A percentile compares a stretch with the other conserved stretches of the same genome.
phyloP scores from a whole-genome alignment of 1,284 basidiomycete species.

The Ganoderma multipileum region DNA sequence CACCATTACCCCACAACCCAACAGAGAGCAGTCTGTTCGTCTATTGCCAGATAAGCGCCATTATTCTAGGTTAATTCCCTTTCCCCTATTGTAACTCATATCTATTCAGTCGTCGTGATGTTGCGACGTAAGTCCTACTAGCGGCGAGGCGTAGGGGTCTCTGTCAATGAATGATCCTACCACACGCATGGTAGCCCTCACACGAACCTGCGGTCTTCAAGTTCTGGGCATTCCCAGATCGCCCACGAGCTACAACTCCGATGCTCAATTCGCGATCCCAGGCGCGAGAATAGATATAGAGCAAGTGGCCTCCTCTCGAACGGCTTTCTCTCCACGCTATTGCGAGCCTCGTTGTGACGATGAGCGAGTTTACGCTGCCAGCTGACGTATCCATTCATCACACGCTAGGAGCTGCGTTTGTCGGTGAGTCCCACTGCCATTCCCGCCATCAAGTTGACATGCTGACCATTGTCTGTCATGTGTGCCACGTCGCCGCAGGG shows the following conservation, averaged over 20 bases:
- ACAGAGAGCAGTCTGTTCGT: background rate
- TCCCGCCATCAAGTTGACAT: background rate
- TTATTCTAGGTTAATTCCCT: background rate
- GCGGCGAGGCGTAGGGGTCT: background rate
- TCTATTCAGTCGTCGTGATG: background rate
- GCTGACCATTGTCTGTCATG: background rate
- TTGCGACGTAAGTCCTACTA: background rate
- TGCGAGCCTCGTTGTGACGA: background rate
- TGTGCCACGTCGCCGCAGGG: slow-evolving; percentile 6
- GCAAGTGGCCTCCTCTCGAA: background rate
- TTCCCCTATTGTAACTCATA: background rate
- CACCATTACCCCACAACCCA: background rate
- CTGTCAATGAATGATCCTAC: background rate
- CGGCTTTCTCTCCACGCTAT: background rate
- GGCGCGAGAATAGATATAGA: background rate
- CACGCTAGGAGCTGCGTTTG: slow-evolving; percentile 24
- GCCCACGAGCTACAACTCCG: background rate
- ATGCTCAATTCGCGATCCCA: background rate
- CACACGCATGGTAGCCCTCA: background rate
- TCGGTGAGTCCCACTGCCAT: slow-evolving; percentile 9
- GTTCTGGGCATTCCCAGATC: background rate
- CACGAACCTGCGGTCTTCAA: background rate
- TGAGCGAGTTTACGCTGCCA: background rate
- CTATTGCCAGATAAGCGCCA: background rate
- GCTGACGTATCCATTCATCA: background rate